These are phyloP conservation scores for Rhizophagus clarus DNA, from an alignment of 192 early-diverging fungal species.

Conservation along the genomic window DNA sequence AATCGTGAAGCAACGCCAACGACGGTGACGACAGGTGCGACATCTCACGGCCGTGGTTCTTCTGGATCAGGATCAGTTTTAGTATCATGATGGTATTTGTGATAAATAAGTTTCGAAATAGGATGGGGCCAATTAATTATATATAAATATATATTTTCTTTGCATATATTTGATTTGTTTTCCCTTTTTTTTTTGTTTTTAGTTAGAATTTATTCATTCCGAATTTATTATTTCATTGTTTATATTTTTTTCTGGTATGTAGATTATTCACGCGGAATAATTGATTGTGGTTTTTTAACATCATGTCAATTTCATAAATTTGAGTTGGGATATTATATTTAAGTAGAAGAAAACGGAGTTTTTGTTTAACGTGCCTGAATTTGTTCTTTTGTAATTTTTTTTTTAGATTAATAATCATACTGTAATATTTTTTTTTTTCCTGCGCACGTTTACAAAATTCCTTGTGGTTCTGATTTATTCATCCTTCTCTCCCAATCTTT, in stretches of 20 bases:
- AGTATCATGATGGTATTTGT: constrained; percentile 6
- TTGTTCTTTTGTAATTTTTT: neutral
- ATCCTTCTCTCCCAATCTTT: too few species aligned
- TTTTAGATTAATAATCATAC: neutral
- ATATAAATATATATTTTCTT: neutral
- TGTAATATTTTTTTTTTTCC: neutral
- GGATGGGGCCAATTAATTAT: neutral
- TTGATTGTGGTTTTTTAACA: neutral
- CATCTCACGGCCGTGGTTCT: constrained; percentile 4
- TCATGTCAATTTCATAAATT: neutral
- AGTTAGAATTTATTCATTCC: neutral
- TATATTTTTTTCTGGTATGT: neutral
- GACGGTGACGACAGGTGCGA: constrained; percentile 31
- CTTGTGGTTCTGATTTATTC: neutral
- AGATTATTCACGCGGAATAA: neutral
- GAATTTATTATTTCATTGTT: neutral
- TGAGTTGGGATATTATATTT: neutral
- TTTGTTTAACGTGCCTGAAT: neutral
- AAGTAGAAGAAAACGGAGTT: neutral
- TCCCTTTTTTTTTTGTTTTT: neutral
- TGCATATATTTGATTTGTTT: neutral
- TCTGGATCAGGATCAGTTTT: constrained; percentile 11
- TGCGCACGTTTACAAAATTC: neutral
- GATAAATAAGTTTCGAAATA: neutral
- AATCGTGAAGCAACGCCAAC: constrained; percentile 32